phyloP scores from a whole-genome alignment of 768 basidiomycete species.

The Pleurotus pulmonarius region DNA sequence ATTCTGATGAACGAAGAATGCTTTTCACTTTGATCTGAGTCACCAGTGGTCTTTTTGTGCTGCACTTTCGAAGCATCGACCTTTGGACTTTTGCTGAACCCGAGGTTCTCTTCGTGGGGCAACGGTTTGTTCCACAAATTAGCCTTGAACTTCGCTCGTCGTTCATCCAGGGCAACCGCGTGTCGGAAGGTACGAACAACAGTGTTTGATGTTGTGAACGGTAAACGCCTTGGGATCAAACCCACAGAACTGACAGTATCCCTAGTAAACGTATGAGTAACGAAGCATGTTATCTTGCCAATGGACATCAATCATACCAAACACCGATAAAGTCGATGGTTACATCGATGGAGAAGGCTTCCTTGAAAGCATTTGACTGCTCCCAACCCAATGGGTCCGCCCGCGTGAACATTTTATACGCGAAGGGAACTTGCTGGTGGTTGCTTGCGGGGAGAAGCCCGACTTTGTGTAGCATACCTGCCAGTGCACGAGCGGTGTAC shows the following conservation, averaged over 20 bases:
- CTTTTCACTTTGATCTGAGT: slow-evolving; percentile 4
- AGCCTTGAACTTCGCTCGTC: slow-evolving; percentile 46
- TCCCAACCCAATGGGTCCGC: slow-evolving; percentile 46
- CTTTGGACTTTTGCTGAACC: neutral
- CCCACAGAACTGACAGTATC: slow-evolving; percentile 57
- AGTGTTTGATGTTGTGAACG: slow-evolving; percentile 42
- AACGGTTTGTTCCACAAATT: slow-evolving; percentile 34
- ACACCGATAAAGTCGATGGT: slow-evolving; percentile 58
- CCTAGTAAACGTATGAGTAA: slow-evolving; percentile 23
- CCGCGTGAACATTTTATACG: slow-evolving; percentile 57
- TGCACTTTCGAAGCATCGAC: neutral
- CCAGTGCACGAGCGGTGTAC: slow-evolving; percentile 54
- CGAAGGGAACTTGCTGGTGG: slow-evolving; percentile 57
- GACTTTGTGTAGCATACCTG: slow-evolving; percentile 51
- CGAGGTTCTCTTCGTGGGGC: slow-evolving; percentile 26
- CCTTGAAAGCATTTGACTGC: slow-evolving; percentile 52
- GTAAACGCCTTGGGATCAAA: slow-evolving; percentile 36
- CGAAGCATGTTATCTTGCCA: neutral
- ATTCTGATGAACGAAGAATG: slow-evolving; percentile 1
- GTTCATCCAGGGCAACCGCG: slow-evolving; percentile 52
- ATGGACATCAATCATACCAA: slow-evolving; percentile 29
- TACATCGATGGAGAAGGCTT: slow-evolving; percentile 49
- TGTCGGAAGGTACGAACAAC: slow-evolving; percentile 49
- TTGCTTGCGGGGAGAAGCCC: slow-evolving; percentile 45
- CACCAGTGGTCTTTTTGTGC: neutral